These are phyloP conservation scores for Verticillium klebahnii DNA, from an alignment of 2,329 filamentous ascomycete species.

Conservation along the genomic window DNA sequence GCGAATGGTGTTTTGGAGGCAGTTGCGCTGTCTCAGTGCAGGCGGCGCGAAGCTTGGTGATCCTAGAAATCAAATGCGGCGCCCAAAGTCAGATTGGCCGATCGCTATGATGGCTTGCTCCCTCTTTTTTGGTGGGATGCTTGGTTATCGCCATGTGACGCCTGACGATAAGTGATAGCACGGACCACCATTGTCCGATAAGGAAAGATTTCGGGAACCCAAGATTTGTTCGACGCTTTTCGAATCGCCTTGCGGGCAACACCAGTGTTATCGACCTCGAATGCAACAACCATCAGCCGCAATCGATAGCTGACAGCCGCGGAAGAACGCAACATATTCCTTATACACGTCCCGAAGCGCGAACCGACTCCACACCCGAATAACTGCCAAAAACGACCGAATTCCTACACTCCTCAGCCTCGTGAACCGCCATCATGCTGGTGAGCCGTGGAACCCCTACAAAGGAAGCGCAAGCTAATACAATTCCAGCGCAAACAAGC, in stretches of 20 bases:
- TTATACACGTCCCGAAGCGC: background rate
- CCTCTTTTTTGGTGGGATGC: conserved; percentile 4
- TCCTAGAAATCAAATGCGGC: background rate
- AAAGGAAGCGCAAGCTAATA: background rate
- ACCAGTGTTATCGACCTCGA: background rate
- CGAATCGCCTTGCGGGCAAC: background rate
- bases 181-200: background rate
- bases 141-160: conserved; percentile 3
- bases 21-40: background rate
- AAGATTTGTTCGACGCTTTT: background rate
- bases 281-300: background rate
- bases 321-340: background rate
- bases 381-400: background rate
- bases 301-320: background rate
- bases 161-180: background rate
- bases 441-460: background rate
- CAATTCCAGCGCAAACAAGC: conserved; percentile 32
- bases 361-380: background rate
- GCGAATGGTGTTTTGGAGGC: background rate
- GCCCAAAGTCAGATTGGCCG: background rate
- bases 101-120: background rate
- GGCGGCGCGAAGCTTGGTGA: background rate
- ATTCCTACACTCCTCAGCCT: background rate
- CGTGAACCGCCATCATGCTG: background rate
- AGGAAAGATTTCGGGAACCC: background rate